These are phyloP conservation scores for Trametes hirsuta DNA, from an alignment of 1,284 basidiomycete species.

Conservation along the genomic window DNA sequence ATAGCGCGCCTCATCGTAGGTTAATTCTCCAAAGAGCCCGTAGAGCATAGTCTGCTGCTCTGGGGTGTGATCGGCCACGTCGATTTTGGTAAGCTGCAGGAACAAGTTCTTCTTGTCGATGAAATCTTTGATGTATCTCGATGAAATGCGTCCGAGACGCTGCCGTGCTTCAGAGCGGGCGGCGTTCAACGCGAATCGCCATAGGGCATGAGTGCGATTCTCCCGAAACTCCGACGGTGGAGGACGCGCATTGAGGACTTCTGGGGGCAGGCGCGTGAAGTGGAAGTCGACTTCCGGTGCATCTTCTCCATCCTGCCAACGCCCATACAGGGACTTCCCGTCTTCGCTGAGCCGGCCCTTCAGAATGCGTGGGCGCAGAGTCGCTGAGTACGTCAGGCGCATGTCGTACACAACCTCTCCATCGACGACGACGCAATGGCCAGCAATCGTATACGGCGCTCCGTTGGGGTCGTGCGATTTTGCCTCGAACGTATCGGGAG, in stretches of 20 bases:
- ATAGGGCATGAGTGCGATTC: not conserved
- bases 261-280: conserved; percentile 11
- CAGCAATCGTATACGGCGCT: not conserved
- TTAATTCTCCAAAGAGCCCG: no score
- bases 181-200: not conserved
- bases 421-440: not conserved
- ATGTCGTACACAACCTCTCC: not conserved
- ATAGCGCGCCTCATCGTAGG: no score
- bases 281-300: conserved; percentile 2
- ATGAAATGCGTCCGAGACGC: not conserved
- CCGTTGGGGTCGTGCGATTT: not conserved
- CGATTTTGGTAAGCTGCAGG: not conserved
- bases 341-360: not conserved
- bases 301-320: conserved; percentile 7
- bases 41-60: not conserved
- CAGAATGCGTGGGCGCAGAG: no score
- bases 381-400: no score
- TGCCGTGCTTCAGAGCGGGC: not conserved
- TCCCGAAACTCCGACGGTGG: conserved; percentile 8
- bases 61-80: not conserved
- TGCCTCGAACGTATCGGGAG: not conserved
- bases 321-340: conserved; percentile 4
- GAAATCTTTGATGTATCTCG: conserved; percentile 10
- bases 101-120: conserved; percentile 7
- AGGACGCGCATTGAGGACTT: conserved; percentile 13